These are phyloP conservation scores for Thermomyces lanuginosus DNA, from an alignment of 2,329 filamentous ascomycete species.

Conservation along the genomic window DNA sequence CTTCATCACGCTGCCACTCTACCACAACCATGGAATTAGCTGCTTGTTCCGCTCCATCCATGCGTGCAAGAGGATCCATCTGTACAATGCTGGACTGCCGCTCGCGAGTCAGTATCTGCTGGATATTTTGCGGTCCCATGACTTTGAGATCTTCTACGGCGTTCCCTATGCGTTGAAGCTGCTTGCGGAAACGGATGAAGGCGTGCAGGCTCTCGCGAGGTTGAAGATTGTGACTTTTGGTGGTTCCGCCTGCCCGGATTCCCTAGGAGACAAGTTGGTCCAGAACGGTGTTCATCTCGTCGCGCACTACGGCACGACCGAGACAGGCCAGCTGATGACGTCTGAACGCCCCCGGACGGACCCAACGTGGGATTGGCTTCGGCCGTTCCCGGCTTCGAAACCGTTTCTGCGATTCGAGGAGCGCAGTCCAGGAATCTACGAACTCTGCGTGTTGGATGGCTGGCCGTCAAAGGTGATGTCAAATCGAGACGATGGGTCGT, in stretches of 20 bases:
- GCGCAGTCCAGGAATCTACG: constrained; percentile 19
- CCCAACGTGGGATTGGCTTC: constrained; percentile 46
- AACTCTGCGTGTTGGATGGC: constrained; percentile 20
- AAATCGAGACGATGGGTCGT: constrained; percentile 33
- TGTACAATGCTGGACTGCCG: constrained; percentile 41
- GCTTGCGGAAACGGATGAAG: constrained; percentile 41
- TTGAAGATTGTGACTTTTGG: constrained; percentile 41
- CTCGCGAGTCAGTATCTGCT: constrained; percentile 36
- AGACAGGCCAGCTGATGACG: constrained; percentile 47
- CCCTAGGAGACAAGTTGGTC: constrained; percentile 39
- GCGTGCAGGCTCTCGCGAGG: constrained; percentile 31
- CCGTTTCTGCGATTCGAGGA: constrained; percentile 29
- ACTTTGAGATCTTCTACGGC: constrained; percentile 40
- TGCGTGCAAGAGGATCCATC: constrained; percentile 33
- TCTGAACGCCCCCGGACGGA: constrained; percentile 39
- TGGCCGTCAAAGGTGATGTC: constrained; percentile 26
- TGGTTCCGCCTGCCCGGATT: constrained; percentile 43
- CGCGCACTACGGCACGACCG: constrained; percentile 44
- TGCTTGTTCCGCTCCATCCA: constrained; percentile 39
- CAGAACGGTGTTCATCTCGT: constrained; percentile 38
- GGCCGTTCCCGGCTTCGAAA: constrained; percentile 24
- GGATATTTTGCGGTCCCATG: constrained; percentile 25
- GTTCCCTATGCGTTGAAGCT: constrained; percentile 52
- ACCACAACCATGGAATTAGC: constrained; percentile 43
- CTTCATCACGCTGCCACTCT: constrained; percentile 42